Evolutionary conservation across 345 rosid species (phyloP).

Genomic region (Eucalyptus polybractea): DNA sequence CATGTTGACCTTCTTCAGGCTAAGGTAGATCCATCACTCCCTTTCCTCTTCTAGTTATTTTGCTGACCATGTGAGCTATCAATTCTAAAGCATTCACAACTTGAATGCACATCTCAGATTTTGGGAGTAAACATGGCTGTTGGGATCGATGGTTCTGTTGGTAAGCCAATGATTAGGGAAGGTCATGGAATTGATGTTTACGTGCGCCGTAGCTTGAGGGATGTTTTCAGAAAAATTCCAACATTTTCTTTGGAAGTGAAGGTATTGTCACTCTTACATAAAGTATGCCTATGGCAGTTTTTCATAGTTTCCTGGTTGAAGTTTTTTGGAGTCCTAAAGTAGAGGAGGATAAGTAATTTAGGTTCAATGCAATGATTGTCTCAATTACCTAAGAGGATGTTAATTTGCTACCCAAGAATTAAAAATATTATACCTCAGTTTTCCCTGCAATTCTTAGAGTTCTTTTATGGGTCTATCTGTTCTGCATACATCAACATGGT

Average conservation of each 20-base stretch:
- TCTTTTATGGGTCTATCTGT: not conserved
- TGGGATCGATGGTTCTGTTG: slow-evolving; percentile 70
- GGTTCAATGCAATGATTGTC: not conserved
- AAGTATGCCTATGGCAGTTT: not conserved
- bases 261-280: slow-evolving; percentile 24
- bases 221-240: slow-evolving; percentile 90
- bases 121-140: slow-evolving; percentile 90
- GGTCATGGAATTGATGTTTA: slow-evolving; percentile 77
- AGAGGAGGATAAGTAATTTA: not conserved
- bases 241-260: slow-evolving; percentile 80
- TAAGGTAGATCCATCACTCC: slow-evolving; percentile 32
- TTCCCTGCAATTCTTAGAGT: not conserved
- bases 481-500: not conserved
- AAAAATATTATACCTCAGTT: not conserved
- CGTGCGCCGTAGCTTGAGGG: slow-evolving; percentile 91
- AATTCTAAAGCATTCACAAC: not conserved
- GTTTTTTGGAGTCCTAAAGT: not conserved
- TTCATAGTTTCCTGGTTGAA: not conserved
- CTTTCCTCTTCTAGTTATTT: not conserved
- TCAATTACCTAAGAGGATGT: not conserved
- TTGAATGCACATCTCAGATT: slow-evolving; percentile 40
- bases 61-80: not conserved
- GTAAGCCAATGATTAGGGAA: slow-evolving; percentile 85
- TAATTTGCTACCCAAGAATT: not conserved
- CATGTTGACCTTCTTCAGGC: slow-evolving; percentile 92